A percentile compares a stretch with the other conserved stretches of the same genome.
These are phyloP conservation scores for Colletotrichum spinosum DNA, from an alignment of 2,329 filamentous ascomycete genomes.

Conservation along the genomic window DNA sequence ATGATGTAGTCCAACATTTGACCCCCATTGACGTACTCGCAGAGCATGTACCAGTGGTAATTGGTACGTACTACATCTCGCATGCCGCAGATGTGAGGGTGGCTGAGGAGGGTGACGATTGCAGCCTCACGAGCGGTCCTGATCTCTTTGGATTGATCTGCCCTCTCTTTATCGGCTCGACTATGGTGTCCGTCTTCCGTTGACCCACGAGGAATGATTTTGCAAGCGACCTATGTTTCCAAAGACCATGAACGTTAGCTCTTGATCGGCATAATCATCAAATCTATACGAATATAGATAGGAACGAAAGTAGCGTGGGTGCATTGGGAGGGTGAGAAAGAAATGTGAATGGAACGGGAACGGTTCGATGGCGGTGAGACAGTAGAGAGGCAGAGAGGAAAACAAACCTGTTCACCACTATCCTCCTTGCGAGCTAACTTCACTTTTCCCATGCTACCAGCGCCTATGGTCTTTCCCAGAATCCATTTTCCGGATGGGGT, in stretches of 20 bases:
- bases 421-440: constrained; percentile 93
- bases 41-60: constrained; percentile 99
- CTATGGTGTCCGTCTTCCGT: constrained; percentile 84
- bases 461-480: constrained; percentile 95
- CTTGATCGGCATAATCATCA: too few species aligned
- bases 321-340: not conserved
- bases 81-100: constrained; percentile 96
- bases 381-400: not conserved
- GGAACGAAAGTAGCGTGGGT: too few species aligned
- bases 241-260: too few species aligned
- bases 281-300: not conserved
- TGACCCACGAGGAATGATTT: constrained; percentile 93
- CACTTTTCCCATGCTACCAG: constrained; percentile 98
- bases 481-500: constrained; percentile 94
- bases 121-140: constrained; percentile 94
- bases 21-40: constrained; percentile 97
- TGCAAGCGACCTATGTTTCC: constrained; percentile 82
- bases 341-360: too few species aligned
- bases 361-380: too few species aligned
- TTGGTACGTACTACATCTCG: constrained; percentile 95
- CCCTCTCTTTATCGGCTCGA: constrained; percentile 82
- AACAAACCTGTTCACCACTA: constrained; percentile 85
- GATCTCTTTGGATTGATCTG: constrained; percentile 96
- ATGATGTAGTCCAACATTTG: constrained; percentile 99
- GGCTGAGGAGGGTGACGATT: constrained; percentile 92